phyloP scores from a whole-genome alignment of 139 green algal species.

The Mesotaenium endlicherianum region DNA sequence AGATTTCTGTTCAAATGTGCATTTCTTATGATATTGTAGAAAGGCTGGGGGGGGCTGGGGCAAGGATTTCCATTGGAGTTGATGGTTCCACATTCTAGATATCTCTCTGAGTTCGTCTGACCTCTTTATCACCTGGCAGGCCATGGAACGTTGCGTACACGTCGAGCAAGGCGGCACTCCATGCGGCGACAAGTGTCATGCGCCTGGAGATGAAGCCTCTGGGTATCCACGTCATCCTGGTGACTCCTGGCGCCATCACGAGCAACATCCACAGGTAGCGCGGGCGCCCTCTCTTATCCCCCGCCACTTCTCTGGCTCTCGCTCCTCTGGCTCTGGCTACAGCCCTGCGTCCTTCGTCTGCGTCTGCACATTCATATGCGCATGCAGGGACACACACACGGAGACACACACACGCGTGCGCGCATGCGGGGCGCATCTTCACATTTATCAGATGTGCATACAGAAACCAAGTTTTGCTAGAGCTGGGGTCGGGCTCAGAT shows the following conservation, averaged over 20 bases:
- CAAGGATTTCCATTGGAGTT: background rate
- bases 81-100: background rate
- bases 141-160: slow-evolving; percentile 9
- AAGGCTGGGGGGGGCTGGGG: background rate
- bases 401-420: background rate
- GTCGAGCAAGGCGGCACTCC: slow-evolving; percentile 15
- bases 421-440: too few relatives aligned
- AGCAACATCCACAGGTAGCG: background rate
- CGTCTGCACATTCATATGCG: background rate
- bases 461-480: too few relatives aligned
- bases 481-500: too few relatives aligned
- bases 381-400: background rate
- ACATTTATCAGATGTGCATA: too few relatives aligned
- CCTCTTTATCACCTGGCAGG: background rate
- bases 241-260: background rate
- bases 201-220: slow-evolving; percentile 26
- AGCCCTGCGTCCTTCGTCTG: background rate
- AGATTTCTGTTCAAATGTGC: background rate
- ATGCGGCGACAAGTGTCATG: background rate
- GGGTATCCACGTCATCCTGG: slow-evolving; percentile 13
- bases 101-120: background rate
- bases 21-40: background rate
- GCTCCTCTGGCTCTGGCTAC: background rate
- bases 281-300: background rate
- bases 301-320: background rate